Percentiles rank a stretch among this genome's conserved stretches.
These are phyloP conservation scores for Capsella rubella DNA, from an alignment of 441 rosid genomes.

Conservation along the genomic window DNA sequence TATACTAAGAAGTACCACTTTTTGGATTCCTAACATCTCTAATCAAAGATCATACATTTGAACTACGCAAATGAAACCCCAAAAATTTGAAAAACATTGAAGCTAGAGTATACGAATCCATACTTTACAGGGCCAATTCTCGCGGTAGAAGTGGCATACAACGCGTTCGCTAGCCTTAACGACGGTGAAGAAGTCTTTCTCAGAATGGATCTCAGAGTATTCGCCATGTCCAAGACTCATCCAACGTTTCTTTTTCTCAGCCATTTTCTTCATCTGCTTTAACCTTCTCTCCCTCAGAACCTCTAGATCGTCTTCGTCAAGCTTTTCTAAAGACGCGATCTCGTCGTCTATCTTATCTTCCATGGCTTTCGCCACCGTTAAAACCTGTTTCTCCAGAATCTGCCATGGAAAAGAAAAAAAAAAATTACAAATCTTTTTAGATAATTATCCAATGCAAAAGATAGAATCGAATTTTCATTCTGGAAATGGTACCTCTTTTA, in stretches of 20 bases:
- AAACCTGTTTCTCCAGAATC: conserved; percentile 84
- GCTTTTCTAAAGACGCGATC: conserved; percentile 76
- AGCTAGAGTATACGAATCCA: background rate
- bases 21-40: conserved; percentile 6
- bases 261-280: conserved; percentile 92
- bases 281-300: conserved; percentile 77
- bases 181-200: conserved; percentile 82
- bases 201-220: conserved; percentile 76
- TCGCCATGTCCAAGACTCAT: conserved; percentile 91
- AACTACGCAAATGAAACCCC: background rate
- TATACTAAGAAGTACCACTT: background rate
- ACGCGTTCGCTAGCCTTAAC: conserved; percentile 95
- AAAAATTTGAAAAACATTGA: background rate
- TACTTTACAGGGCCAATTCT: conserved; percentile 98
- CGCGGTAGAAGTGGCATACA: conserved; percentile 93
- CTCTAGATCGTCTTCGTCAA: conserved; percentile 82
- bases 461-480: background rate
- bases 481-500: conserved; percentile 62
- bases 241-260: conserved; percentile 93
- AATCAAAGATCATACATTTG: conserved; percentile 13
- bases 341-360: conserved; percentile 90
- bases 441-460: background rate
- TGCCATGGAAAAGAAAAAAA: conserved; percentile 29
- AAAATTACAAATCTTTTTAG: background rate
- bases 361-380: conserved; percentile 89